Evolutionary conservation across 2,329 filamentous ascomycete genomes (phyloP).

Genomic region (Pleoardoris graminearum): DNA sequence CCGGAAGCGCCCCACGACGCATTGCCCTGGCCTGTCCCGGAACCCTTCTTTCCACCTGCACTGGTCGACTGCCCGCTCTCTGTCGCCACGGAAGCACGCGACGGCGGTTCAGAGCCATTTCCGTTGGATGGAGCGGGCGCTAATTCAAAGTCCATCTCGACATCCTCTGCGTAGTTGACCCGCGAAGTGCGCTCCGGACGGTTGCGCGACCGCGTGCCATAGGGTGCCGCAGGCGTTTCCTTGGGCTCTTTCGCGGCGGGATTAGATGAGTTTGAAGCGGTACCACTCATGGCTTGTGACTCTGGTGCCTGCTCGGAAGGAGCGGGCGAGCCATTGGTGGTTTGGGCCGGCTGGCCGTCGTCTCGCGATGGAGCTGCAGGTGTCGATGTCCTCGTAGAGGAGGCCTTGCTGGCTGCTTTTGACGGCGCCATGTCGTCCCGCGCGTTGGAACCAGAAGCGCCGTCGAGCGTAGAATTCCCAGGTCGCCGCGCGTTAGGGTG

Average conservation of each 20-base stretch:
- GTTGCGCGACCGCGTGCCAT: constrained; percentile 93
- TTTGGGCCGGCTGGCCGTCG: constrained; percentile 27
- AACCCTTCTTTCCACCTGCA: constrained; percentile 45
- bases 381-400: constrained; percentile 42
- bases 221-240: constrained; percentile 61
- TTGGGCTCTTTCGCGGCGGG: constrained; percentile 39
- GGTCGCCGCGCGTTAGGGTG: constrained; percentile 33
- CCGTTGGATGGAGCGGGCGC: constrained; percentile 62
- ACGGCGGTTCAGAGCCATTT: constrained; percentile 50
- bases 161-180: constrained; percentile 93
- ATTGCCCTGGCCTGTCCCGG: constrained; percentile 46
- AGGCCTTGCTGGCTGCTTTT: constrained; percentile 39
- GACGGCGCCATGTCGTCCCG: constrained; percentile 34
- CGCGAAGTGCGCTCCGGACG: constrained; percentile 72
- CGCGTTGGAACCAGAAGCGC: constrained; percentile 23
- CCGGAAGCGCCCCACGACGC: constrained; percentile 43
- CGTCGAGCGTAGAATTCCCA: constrained; percentile 34
- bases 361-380: constrained; percentile 34
- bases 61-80: constrained; percentile 38
- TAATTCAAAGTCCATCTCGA: constrained; percentile 86
- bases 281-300: constrained; percentile 33
- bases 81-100: constrained; percentile 39
- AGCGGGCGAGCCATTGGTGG: constrained; percentile 31
- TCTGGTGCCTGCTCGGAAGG: constrained; percentile 33
- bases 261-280: constrained; percentile 35